A percentile compares a stretch with the other conserved stretches of the same genome.
phyloP scores from a whole-genome alignment of 345 rosid genomes.

The Microthlaspi erraticum region DNA sequence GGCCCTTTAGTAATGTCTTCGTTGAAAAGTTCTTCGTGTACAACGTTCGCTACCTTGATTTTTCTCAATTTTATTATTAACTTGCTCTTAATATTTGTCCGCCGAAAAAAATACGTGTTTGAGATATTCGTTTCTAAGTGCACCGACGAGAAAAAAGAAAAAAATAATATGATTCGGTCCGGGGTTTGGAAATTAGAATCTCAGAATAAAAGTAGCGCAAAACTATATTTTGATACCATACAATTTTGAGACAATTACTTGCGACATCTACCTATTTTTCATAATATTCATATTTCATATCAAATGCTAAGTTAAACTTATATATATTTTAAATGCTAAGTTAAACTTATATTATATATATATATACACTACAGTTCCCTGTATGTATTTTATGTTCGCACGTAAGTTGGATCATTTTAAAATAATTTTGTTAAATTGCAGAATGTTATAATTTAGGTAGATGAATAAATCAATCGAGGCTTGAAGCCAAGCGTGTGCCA shows the following conservation, averaged over 20 bases:
- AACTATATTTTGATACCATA: neutral
- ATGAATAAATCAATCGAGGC: conserved; percentile 19
- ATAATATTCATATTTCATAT: neutral
- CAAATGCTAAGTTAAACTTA: neutral
- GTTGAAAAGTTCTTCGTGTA: conserved; percentile 37
- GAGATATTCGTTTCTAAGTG: conserved; percentile 17
- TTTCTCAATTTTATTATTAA: conserved; percentile 20
- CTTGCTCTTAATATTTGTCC: conserved; percentile 37
- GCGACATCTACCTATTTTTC: neutral
- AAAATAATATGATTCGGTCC: neutral
- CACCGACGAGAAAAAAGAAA: conserved; percentile 40
- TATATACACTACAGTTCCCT: neutral
- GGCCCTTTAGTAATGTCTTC: conserved; percentile 21
- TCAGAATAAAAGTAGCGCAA: conserved; percentile 2
- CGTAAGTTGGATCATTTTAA: neutral
- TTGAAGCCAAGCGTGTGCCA: conserved; percentile 40
- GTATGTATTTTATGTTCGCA: neutral
- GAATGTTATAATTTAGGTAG: conserved; percentile 2
- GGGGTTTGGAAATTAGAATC: conserved; percentile 11
- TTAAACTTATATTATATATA: too few species aligned
- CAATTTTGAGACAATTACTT: neutral
- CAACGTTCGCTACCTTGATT: conserved; percentile 28
- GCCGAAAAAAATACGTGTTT: conserved; percentile 34
- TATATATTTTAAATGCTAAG: too few species aligned
- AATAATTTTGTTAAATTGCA: neutral